phyloP scores from a whole-genome alignment of 2,329 filamentous ascomycete genomes.

The Pyricularia pennisetigena region DNA sequence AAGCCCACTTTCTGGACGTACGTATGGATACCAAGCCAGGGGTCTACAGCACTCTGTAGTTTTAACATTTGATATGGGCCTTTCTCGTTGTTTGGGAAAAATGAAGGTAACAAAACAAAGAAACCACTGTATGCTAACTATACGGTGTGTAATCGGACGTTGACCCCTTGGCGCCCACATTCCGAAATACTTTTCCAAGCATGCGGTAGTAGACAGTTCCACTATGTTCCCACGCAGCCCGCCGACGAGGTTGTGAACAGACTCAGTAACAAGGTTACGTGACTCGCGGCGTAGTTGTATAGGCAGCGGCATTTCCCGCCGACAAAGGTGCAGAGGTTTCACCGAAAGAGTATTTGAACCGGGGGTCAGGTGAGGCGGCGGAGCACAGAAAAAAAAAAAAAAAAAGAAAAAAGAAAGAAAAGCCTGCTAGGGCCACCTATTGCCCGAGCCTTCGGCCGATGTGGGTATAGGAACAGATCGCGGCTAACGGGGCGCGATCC shows the following conservation, averaged over 20 bases:
- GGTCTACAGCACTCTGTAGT: not conserved
- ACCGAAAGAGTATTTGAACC: not conserved
- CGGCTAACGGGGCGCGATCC: not conserved
- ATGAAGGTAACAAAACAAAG: not conserved
- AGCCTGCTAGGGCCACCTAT: not conserved
- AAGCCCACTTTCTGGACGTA: not conserved
- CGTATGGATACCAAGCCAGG: not conserved
- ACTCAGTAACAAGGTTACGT: not conserved
- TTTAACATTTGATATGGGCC: not conserved
- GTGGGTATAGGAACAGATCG: not conserved
- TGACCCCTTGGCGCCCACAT: not conserved
- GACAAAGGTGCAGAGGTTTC: not conserved
- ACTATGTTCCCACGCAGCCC: not conserved
- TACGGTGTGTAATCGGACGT: not conserved
- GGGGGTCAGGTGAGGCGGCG: not conserved
- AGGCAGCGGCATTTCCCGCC: not conserved
- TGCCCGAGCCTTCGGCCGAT: not conserved
- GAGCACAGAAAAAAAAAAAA: not conserved
- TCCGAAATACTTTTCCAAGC: not conserved
- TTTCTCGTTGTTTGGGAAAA: not conserved
- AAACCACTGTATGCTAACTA: not conserved
- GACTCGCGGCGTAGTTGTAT: not conserved
- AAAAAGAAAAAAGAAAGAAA: not conserved
- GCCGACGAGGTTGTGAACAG: not conserved
- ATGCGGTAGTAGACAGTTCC: not conserved